Evolutionary conservation across 257 asterid species (phyloP), one percentile per base, ranked within the genome.

Genomic region (Scutellaria baicalensis): DNA sequence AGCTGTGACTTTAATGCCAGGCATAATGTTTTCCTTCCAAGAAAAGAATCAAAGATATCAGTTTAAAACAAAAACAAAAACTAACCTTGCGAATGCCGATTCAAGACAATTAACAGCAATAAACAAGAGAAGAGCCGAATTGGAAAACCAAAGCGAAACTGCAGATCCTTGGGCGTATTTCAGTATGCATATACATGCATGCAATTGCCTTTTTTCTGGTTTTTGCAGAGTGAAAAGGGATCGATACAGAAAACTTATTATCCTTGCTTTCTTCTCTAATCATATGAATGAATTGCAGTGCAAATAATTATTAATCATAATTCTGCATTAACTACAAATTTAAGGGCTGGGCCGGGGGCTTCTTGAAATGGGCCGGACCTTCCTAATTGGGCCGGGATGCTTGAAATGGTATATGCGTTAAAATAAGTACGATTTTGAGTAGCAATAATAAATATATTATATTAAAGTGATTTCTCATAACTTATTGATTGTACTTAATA

Each of bases 1-100:
- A 71, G 75, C 76, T 69, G 58, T 72, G 78, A 79, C 85, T 75
- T 78, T 76, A 74, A 74, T 59, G 69, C 62, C 78, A 75, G 76
- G 80, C 73, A 71, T 59, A 55, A 10, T 17, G 8, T 12, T 43
- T 60, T 8, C 69, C 69, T 54, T 43, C 14, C 60, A 54, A 58
- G 40, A 49, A 18, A 51, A 27, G 5, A 66, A 59, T 49, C 21
- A 18, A n/a, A 40, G 11, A 44, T 17, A 40, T 52, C 49, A 33
- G 33, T 27, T 27, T 27, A 27, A 27, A 9, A 12, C 42, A 16
- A n/a, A 1, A 55, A 13, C 21, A 70, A 42, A 67, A 33, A 68
- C 81, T 59, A 11, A 83, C 85, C 85, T 71, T 36, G 59, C 31
- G 49, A 81, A 66, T 75, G 80, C 59, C 69, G 75, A 73, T 68